Percentiles rank a stretch among this genome's conserved stretches.
phyloP scores from a whole-genome alignment of 306 rosid genomes.

The Sesbania bispinosa region DNA sequence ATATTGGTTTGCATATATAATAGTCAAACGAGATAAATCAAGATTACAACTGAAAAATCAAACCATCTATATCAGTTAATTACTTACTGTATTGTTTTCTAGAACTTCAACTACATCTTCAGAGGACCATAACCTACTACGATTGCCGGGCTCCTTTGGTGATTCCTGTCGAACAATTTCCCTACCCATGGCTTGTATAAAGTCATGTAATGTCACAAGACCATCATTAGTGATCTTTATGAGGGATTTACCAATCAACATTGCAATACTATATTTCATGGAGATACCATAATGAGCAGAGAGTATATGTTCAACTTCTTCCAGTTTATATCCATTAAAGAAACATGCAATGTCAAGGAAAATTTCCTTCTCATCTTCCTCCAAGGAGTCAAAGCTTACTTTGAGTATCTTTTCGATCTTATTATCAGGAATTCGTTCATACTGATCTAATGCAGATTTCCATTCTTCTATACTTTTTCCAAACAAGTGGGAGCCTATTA shows the following conservation, averaged over 20 bases:
- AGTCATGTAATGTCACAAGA: not conserved
- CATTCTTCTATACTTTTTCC: not conserved
- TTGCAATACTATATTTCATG: not conserved
- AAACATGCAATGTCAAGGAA: conserved; percentile 14
- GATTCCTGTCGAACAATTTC: not conserved
- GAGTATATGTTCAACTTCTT: not conserved
- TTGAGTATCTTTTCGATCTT: not conserved
- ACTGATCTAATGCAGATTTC: not conserved
- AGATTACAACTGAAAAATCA: not conserved
- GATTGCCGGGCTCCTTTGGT: not conserved
- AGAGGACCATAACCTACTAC: not conserved
- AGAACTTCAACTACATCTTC: not conserved
- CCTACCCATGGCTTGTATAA: not conserved
- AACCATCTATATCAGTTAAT: not conserved
- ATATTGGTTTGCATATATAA: too few species aligned
- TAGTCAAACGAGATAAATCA: not conserved
- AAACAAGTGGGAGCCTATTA: conserved; percentile 7
- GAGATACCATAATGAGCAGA: not conserved
- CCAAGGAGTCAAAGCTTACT: conserved; percentile 8
- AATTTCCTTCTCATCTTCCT: not conserved
- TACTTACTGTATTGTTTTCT: not conserved
- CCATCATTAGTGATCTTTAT: not conserved
- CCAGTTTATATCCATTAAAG: not conserved
- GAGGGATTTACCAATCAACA: conserved; percentile 20
- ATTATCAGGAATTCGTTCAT: not conserved